Percentiles rank a stretch among this genome's conserved stretches.
phyloP scores from a whole-genome alignment of 73 alveolate species.

The Paramecium pentaurelia region DNA sequence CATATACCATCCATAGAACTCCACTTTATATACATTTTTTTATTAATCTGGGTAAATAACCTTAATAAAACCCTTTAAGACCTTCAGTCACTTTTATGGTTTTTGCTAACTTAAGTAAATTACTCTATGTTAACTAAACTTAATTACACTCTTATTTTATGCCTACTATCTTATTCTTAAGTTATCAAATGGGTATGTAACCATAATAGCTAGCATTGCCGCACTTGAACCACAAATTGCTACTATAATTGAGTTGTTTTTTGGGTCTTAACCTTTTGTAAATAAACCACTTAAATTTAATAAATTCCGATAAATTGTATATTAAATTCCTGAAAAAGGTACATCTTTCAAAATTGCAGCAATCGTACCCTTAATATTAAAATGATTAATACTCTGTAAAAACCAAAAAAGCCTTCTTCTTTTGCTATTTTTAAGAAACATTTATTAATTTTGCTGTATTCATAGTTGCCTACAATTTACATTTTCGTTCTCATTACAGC shows the following conservation, averaged over 20 bases:
- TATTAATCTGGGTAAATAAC: background rate
- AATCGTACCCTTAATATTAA: background rate
- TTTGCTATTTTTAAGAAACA: background rate
- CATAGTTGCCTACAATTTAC: background rate
- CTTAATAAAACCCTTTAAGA: background rate
- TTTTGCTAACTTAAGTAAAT: background rate
- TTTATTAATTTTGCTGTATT: background rate
- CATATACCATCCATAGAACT: background rate
- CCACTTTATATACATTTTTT: background rate
- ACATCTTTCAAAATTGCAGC: background rate
- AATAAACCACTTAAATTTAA: background rate
- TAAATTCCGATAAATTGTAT: slow-evolving; percentile 13
- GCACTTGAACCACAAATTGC: background rate
- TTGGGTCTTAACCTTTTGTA: background rate
- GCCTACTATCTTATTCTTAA: slow-evolving; percentile 12
- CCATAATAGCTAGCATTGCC: background rate
- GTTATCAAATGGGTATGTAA: slow-evolving; percentile 8
- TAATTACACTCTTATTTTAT: background rate
- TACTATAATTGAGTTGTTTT: background rate
- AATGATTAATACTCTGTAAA: background rate
- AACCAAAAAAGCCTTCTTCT: background rate
- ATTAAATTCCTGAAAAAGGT: slow-evolving; percentile 22
- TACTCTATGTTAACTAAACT: background rate
- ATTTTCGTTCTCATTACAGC: slow-evolving; percentile 37
- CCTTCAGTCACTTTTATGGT: background rate